Base-by-base conservation (phyloP, 2,329 filamentous ascomycete species). In the Acarospora socialis region DNA sequence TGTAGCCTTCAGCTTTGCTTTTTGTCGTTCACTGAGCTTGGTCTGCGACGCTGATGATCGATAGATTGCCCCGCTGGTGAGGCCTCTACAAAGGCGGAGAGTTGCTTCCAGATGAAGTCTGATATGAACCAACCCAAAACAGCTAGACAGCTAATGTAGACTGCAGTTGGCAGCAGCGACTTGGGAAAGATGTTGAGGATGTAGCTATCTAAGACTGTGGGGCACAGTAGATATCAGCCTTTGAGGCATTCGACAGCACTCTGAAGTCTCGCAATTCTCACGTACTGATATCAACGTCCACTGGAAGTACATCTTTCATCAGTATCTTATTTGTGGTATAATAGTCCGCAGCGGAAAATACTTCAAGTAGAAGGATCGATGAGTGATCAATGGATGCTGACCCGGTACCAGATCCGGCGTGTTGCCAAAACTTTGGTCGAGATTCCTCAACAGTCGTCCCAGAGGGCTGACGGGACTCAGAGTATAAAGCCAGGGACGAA, bases 331-430 rank as follows among this genome's bases (percentile, higher is more conserved):
- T 69, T 36, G 73, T 66, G 7, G 81, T 79, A 55, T 81, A 92
- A 60, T 87, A 98, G 46, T 92, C 82, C 28, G 90, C 84, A 13
- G 77, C 73, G 9, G 84, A 72, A 40, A 68, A 65, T 32, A 95
- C 63, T 40, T 73, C 77, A 3, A 95, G 68, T 34, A 92, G 71
- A 5, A 90, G 61, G 18, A 73, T 48, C 1, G 77, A 78, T 15
- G 27, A 6, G 15, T 18, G 31, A 7, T 18, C 27, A 19, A 13
- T 32, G 29, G 33, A 26, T 35, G 38, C 8, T 31, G 40, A 6
- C 26, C 24, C 14, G 18, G 25, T 9, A 33, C 8, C 2, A 34
- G 16, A 14, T 22, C 13, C 22, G 28, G 28, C 19, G 33, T 24
- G 26, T 34, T 35, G 16, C 19, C 35, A 12, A 15, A 23, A 43